phyloP scores from a whole-genome alignment of 2,329 filamentous ascomycete genomes.

The Eutypella sp. region DNA sequence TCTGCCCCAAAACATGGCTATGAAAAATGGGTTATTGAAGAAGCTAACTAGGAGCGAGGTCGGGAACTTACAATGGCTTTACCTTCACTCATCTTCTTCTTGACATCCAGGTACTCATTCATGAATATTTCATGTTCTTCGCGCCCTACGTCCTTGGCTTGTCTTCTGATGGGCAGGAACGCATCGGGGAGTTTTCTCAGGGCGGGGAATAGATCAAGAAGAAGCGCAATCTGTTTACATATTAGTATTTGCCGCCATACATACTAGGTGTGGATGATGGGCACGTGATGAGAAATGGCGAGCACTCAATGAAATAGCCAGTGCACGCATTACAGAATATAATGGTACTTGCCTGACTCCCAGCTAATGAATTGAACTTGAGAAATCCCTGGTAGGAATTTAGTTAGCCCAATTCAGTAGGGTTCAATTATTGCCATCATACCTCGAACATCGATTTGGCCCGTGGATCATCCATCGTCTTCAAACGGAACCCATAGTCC shows the following conservation, averaged over 20 bases:
- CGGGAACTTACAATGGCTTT: conserved; percentile 17
- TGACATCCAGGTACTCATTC: conserved; percentile 36
- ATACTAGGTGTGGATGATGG: not conserved
- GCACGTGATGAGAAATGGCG: not conserved
- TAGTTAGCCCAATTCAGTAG: not conserved
- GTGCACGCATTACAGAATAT: not conserved
- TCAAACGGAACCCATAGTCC: conserved; percentile 38
- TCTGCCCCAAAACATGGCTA: conserved; percentile 24
- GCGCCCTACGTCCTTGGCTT: conserved; percentile 37
- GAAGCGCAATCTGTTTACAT: conserved; percentile 25
- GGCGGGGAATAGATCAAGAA: conserved; percentile 42
- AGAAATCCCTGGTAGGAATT: not conserved
- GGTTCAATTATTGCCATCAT: not conserved
- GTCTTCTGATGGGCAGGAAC: conserved; percentile 30
- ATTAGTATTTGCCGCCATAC: not conserved
- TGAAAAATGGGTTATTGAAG: not conserved
- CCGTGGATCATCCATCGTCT: conserved; percentile 30
- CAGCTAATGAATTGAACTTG: conserved; percentile 1
- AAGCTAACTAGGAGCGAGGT: not conserved
- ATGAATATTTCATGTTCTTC: conserved; percentile 38
- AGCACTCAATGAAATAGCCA: conserved; percentile 1
- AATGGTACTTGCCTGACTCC: not conserved
- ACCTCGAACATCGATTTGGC: conserved; percentile 31
- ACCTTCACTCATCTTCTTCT: conserved; percentile 25
- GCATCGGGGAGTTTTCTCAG: conserved; percentile 40